Conservation (phyloP, 1,284 basidiomycete species). For the Cryptococcus deneoformans region DNA sequence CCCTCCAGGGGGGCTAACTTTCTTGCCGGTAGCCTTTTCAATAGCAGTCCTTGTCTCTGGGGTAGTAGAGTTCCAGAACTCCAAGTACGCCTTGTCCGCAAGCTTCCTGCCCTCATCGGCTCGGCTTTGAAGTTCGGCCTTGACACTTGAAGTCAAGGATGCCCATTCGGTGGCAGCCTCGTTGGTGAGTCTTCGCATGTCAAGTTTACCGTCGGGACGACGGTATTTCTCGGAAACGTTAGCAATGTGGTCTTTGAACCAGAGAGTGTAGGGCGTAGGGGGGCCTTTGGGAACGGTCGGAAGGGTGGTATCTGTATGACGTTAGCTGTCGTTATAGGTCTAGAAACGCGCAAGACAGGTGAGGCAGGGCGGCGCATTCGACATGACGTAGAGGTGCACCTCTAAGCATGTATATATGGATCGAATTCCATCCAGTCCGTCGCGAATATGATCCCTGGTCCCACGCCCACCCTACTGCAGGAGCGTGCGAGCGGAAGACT, state of each 20-base stretch:
- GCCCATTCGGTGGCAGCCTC: constrained; percentile 23
- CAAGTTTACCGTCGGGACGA: constrained; percentile 17
- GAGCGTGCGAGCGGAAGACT: constrained; percentile 30
- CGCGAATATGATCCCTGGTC: neutral
- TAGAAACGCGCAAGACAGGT: neutral
- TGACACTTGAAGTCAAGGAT: constrained; percentile 5
- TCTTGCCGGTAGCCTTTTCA: constrained; percentile 24
- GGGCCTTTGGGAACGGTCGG: constrained; percentile 18
- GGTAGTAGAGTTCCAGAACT: constrained; percentile 24
- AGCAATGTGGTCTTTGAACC: constrained; percentile 19
- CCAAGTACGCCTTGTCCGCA: constrained; percentile 22
- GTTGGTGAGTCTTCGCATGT: constrained; percentile 11
- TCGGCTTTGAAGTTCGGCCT: constrained; percentile 2
- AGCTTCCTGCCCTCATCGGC: constrained; percentile 4
- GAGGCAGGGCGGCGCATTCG: neutral
- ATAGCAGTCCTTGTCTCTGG: constrained; percentile 21
- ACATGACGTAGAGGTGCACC: neutral
- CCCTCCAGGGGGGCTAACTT: constrained; percentile 25
- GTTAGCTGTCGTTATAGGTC: neutral
- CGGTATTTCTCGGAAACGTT: neutral
- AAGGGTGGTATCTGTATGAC: constrained; percentile 15
- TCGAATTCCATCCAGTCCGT: neutral
- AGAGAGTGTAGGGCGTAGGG: constrained; percentile 26
- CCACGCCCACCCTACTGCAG: neutral
- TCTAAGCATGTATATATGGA: neutral